Base-by-base conservation (phyloP, 495 filamentous ascomycete species). In the Penicillium odoratum region DNA sequence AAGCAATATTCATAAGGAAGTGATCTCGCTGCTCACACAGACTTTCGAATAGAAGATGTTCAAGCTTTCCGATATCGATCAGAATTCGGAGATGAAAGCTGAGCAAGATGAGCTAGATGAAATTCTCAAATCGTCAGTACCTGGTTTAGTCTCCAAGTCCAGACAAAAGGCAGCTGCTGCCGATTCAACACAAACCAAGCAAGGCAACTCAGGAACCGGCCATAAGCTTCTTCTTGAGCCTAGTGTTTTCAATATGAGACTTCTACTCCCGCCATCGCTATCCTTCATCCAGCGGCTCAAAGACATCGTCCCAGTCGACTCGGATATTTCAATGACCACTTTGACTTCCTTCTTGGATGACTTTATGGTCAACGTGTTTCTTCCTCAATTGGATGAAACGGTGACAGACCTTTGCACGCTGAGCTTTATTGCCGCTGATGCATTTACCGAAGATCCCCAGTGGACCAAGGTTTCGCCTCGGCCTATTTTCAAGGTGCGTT, bases 311-410 rank as follows among this genome's bases (percentile, higher is more conserved):
- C 94, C 94, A 4, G 81, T 87, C 15, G 86, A 81, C 53, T 81
- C 92, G 0, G 93, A 95, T 60, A 88, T 98, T 62, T 87, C 88
- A 7, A 88, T 89, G 57, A 90, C 86, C 69, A 96, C 91, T 2
- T 70, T 98, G 49, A 97, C 94, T 2, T 93, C 91, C 25, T 99
- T 99, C 74, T 83, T 99, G 10, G 94, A 99, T 69, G 95, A 99
- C 69, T 98, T 98, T 73, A 83, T 99, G 53, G 87, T 98, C 71
- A 98, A 98, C 64, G 93, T 98, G 36, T 99, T 99, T 77, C 89
- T 93, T 55, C 94, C 94, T 18, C 95, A 97, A 65, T 76, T 99
- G 13, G 94, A 99, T 52, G 94, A 99, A 66, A 97, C 95, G 0
- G 84, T 99, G 7, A 85, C 87, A 11, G 95, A 99, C 67, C 78